Base-by-base conservation (phyloP, 148 eudicot species). In the Suaeda aralocaspica region DNA sequence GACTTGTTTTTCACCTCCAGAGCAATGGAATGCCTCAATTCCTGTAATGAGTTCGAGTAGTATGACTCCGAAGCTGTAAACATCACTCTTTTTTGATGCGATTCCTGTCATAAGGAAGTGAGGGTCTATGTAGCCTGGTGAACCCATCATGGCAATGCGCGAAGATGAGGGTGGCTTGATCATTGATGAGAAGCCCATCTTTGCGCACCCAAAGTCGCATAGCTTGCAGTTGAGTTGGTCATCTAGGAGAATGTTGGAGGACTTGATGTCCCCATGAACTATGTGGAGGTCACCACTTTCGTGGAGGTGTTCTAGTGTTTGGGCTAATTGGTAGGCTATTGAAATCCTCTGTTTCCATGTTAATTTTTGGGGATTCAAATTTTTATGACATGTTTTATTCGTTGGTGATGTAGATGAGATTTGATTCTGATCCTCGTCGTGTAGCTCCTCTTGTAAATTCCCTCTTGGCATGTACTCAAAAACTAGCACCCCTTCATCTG, bases 41-140 rank as follows among this genome's bases (percentile, higher is more conserved):
- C 97, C 97, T 0, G 96, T 86, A 16, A 92, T 69, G 25, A 92
- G 86, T 68, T 92, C 92, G 19, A 92, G 75, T 2, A 92, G 18
- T 49, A 92, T 73, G 22, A 92, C 87, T 9, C 97, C 97, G 25
- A 77, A 86, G 34, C 92, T 86, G 59, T 92, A 92, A 4, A 92
- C 66, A 42, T 92, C 97, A 42, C 80, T 87, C 79, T 89, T 92
- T 67, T 92, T 92, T 0, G 97, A 89, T 33, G 84, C 86, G 26
- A 92, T 68, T 22, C 97, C 97, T 0, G 92, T 92, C 75, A 81
- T 84, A 0, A 92, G 72, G 74, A 83, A 89, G 64, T 84, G 89
- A 10, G 97, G 97, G 69, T 92, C 97, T 0, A 84, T 80, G 76
- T 89, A 92, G 7, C 97, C 97, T 0, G 92, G 97, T 0, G 97